Conservation (phyloP, 2,329 filamentous ascomycete genomes). For the Beauveria varroae region DNA sequence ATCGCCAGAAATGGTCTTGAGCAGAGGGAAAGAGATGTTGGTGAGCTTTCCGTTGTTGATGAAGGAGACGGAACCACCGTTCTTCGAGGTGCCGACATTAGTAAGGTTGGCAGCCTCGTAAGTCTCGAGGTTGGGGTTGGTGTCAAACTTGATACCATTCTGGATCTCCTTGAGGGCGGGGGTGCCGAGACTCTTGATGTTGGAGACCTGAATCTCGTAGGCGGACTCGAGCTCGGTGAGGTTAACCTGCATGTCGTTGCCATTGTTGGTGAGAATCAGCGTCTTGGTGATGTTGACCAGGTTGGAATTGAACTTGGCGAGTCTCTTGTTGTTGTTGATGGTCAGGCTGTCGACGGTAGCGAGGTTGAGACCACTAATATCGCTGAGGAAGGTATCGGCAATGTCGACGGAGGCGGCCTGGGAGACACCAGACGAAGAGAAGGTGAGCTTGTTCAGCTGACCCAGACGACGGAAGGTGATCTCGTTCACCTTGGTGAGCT, state of each 20-base stretch:
- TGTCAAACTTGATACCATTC: constrained; percentile 76
- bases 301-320: constrained; percentile 68
- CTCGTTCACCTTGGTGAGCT: constrained; percentile 55
- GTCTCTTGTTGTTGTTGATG: constrained; percentile 84
- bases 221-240: constrained; percentile 69
- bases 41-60: constrained; percentile 53
- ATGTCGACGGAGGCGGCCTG: constrained; percentile 64
- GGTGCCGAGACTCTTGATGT: constrained; percentile 65
- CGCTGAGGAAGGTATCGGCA: constrained; percentile 76
- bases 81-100: constrained; percentile 39
- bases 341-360: constrained; percentile 62
- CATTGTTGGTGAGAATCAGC: constrained; percentile 75
- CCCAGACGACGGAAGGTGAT: constrained; percentile 70
- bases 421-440: constrained; percentile 51
- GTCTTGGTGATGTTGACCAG: constrained; percentile 65
- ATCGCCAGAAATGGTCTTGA: constrained; percentile 67
- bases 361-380: constrained; percentile 75
- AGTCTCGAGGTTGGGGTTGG: constrained; percentile 56
- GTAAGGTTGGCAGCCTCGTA: constrained; percentile 66
- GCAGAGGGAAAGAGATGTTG: constrained; percentile 68
- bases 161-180: constrained; percentile 68
- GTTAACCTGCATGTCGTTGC: constrained; percentile 58
- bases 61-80: constrained; percentile 41
- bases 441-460: constrained; percentile 40
- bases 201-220: constrained; percentile 50